phyloP scores from a whole-genome alignment of 2,329 filamentous ascomycete species.

The Coniella vitis region DNA sequence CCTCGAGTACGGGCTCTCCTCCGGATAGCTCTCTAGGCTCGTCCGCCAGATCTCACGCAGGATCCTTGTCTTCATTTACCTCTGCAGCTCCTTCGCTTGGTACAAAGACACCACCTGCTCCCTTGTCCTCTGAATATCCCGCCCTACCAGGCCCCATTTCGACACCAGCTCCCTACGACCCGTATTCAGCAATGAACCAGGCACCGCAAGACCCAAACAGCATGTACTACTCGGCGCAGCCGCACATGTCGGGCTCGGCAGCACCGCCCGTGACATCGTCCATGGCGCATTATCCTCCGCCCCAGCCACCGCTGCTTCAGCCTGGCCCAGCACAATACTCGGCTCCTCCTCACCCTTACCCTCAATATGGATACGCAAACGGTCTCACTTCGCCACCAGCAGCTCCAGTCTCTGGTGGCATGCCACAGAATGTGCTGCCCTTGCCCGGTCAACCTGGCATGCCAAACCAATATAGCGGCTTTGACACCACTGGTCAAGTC shows the following conservation, averaged over 20 bases:
- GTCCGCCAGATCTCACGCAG: constrained; percentile 42
- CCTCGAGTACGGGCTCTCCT: constrained; percentile 67
- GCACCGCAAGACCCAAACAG: constrained; percentile 52
- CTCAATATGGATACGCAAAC: constrained; percentile 67
- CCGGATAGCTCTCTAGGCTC: constrained; percentile 69
- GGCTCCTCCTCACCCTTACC: constrained; percentile 49
- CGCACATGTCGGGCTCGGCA: constrained; percentile 72
- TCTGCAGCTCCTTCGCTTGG: constrained; percentile 52
- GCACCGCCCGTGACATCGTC: constrained; percentile 69
- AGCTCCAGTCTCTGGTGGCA: constrained; percentile 62
- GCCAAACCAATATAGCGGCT: constrained; percentile 52
- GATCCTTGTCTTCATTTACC: constrained; percentile 48
- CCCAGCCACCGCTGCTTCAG: constrained; percentile 70
- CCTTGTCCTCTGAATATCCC: constrained; percentile 50
- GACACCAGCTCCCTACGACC: constrained; percentile 29
- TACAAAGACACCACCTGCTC: constrained; percentile 68
- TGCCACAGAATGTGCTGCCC: constrained; percentile 63
- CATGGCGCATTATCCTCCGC: constrained; percentile 71
- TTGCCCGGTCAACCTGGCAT: constrained; percentile 54
- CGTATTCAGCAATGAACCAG: constrained; percentile 69
- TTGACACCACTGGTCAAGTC: constrained; percentile 85
- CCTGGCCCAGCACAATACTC: constrained; percentile 65
- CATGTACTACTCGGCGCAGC: constrained; percentile 68
- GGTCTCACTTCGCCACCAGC: constrained; percentile 75
- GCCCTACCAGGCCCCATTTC: constrained; percentile 31